A percentile compares a stretch with the other conserved stretches of the same genome.
These are phyloP conservation scores for Clarireedia paspali DNA, from an alignment of 2,329 filamentous ascomycete species.

Conservation along the genomic window DNA sequence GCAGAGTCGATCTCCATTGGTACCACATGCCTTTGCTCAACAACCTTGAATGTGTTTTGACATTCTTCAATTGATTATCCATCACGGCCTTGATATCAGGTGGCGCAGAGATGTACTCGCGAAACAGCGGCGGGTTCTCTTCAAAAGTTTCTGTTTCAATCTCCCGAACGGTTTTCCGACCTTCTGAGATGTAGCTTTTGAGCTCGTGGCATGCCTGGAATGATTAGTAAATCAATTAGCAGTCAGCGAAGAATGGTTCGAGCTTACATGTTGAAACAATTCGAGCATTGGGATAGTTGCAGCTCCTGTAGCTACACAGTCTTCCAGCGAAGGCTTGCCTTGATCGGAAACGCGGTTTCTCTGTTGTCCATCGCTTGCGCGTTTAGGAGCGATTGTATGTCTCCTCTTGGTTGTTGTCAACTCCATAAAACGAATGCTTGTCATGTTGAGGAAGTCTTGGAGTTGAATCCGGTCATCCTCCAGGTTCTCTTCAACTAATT, in stretches of 20 bases:
- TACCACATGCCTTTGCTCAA: constrained; percentile 97
- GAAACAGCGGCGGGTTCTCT: constrained; percentile 86
- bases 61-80: constrained; percentile 96
- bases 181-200: constrained; percentile 94
- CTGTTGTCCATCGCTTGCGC: constrained; percentile 29
- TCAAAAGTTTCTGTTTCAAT: constrained; percentile 84
- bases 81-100: constrained; percentile 78
- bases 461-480: constrained; percentile 63
- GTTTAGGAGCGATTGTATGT: constrained; percentile 63
- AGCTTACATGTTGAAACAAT: constrained; percentile 76
- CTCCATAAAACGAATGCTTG: constrained; percentile 97
- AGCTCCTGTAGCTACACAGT: constrained; percentile 78
- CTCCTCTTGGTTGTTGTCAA: constrained; percentile 91
- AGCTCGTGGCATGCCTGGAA: constrained; percentile 76
- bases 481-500: constrained; percentile 30
- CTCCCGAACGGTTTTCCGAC: constrained; percentile 78
- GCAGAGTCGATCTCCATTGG: constrained; percentile 88
- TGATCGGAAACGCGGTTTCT: constrained; percentile 30
- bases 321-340: constrained; percentile 52
- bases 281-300: constrained; percentile 91
- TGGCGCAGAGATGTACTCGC: constrained; percentile 80
- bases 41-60: constrained; percentile 85
- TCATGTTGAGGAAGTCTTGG: constrained; percentile 90
- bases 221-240: constrained; percentile 23
- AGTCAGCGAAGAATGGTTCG: neutral